These are phyloP conservation scores for Solanum medicagineum DNA, from an alignment of 257 asterid species.

Conservation along the genomic window DNA sequence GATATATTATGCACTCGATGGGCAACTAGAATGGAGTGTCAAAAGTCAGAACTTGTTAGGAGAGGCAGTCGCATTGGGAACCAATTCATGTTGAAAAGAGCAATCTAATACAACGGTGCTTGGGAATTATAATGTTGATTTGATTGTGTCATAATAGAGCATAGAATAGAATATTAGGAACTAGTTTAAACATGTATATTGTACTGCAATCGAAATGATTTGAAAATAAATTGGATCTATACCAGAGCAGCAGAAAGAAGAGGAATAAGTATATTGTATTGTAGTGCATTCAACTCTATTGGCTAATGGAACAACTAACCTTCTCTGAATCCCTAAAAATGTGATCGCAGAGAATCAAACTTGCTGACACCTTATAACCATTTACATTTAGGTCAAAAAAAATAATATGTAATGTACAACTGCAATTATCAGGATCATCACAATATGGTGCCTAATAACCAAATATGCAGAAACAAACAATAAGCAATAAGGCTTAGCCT, in stretches of 20 bases:
- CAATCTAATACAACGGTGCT: not conserved
- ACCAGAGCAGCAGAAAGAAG: not conserved
- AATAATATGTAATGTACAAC: no score
- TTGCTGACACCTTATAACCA: conserved; percentile 6
- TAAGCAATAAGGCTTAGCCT: conserved; percentile 75
- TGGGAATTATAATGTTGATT: not conserved
- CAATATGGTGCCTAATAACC: conserved; percentile 73
- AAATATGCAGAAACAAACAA: conserved; percentile 69
- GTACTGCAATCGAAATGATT: no score
- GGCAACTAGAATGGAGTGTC: not conserved
- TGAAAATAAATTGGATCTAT: no score
- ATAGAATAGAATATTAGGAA: not conserved
- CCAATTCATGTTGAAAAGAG: not conserved
- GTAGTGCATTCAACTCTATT: not conserved
- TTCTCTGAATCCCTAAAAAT: conserved; percentile 51
- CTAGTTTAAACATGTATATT: no score
- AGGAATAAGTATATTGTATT: not conserved
- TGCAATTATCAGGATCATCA: no score
- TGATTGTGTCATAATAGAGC: not conserved
- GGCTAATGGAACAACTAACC: conserved; percentile 9
- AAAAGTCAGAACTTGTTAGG: not conserved
- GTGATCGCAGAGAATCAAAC: conserved; percentile 51
- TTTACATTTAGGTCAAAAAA: conserved; percentile 15
- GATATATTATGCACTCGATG: not conserved
- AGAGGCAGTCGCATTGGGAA: not conserved